phyloP scores from a whole-genome alignment of 2,329 filamentous ascomycete genomes.

The Cercospora brassicicola region DNA sequence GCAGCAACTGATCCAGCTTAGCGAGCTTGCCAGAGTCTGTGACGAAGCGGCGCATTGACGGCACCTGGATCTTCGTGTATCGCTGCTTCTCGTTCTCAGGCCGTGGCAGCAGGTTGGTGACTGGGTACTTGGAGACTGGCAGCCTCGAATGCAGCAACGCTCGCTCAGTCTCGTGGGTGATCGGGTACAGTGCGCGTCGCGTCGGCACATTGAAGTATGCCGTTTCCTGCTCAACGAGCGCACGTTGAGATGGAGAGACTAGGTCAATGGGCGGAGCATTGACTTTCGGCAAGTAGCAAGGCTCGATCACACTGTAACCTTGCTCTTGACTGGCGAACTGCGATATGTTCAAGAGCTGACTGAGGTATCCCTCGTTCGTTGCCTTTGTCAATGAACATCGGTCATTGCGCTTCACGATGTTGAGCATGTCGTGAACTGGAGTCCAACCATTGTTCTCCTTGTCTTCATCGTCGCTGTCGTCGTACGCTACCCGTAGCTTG shows the following conservation, averaged over 20 bases:
- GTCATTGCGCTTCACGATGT: conserved; percentile 71
- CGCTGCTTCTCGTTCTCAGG: conserved; percentile 79
- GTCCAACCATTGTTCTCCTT: conserved; percentile 55
- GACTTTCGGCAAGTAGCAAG: conserved; percentile 73
- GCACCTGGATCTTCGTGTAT: conserved; percentile 88
- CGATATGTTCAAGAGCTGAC: conserved; percentile 76
- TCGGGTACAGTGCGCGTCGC: conserved; percentile 73
- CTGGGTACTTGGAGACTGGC: conserved; percentile 64
- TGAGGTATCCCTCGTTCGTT: conserved; percentile 70
- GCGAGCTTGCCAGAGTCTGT: conserved; percentile 96
- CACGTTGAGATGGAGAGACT: conserved; percentile 67
- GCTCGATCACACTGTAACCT: conserved; percentile 76
- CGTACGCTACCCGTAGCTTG: conserved; percentile 67
- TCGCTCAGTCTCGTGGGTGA: conserved; percentile 63
- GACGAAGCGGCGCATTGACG: conserved; percentile 96
- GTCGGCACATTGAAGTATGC: conserved; percentile 76
- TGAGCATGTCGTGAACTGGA: conserved; percentile 76
- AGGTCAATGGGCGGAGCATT: conserved; percentile 85
- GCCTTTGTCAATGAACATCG: conserved; percentile 67
- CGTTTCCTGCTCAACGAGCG: conserved; percentile 65
- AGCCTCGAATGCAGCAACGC: conserved; percentile 72
- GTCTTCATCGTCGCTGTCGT: conserved; percentile 57
- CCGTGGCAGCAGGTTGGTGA: conserved; percentile 66
- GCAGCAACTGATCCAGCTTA: conserved; percentile 81
- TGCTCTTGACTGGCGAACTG: conserved; percentile 63